Percentiles rank a stretch among this genome's conserved stretches.
Conservation (phyloP, 805 yeast species). For the Blastobotrys chiropterorum region DNA sequence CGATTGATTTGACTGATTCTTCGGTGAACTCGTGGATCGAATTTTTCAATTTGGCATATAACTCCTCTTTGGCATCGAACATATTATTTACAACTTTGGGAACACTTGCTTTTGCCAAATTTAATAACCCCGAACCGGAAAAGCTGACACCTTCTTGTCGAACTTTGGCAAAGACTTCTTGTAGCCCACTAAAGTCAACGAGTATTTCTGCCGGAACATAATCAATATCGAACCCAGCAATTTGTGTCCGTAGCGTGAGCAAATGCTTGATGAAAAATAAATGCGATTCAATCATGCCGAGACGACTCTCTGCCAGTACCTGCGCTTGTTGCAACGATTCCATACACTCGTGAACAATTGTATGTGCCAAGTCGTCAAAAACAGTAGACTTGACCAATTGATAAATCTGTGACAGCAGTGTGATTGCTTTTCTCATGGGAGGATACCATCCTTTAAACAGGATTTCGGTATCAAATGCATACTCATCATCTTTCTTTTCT, state of each 20-base stretch:
- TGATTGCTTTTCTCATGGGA: slow-evolving; percentile 64
- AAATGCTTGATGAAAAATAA: slow-evolving; percentile 68
- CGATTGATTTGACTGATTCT: slow-evolving; percentile 44
- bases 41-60: slow-evolving; percentile 65
- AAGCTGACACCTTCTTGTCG: slow-evolving; percentile 24
- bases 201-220: slow-evolving; percentile 59
- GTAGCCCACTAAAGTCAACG: slow-evolving; percentile 76
- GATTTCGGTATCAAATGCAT: slow-evolving; percentile 14
- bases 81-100: slow-evolving; percentile 77
- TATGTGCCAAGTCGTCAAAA: slow-evolving; percentile 85
- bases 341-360: slow-evolving; percentile 74
- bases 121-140: slow-evolving; percentile 34
- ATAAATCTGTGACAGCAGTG: slow-evolving; percentile 68
- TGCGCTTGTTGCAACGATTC: slow-evolving; percentile 52
- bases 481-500: slow-evolving; percentile 4
- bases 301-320: slow-evolving; percentile 37
- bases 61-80: slow-evolving; percentile 71
- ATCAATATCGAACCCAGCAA: slow-evolving; percentile 75
- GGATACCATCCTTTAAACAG: slow-evolving; percentile 47
- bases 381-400: slow-evolving; percentile 68
- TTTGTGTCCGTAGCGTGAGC: slow-evolving; percentile 60
- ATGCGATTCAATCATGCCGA: slow-evolving; percentile 53
- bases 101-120: slow-evolving; percentile 57
- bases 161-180: slow-evolving; percentile 41
- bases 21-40: slow-evolving; percentile 65